Conservation (phyloP, 257 asterid genomes). For the Solanum lignicaule region DNA sequence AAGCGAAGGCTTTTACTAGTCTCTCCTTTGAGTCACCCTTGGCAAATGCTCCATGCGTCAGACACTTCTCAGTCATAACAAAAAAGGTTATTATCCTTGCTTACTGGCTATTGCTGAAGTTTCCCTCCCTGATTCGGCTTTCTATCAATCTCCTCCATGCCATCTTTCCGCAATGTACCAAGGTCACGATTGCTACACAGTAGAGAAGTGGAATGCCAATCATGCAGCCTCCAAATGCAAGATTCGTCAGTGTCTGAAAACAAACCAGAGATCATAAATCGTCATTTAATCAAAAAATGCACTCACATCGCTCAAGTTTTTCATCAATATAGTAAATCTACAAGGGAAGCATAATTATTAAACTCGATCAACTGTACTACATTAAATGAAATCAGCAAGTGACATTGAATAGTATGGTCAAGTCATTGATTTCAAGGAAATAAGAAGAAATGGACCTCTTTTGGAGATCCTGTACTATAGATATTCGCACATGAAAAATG, state of each 20-base stretch:
- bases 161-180: constrained; percentile 57
- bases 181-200: constrained; percentile 36
- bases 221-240: constrained; percentile 74
- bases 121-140: constrained; percentile 28
- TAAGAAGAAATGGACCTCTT: not conserved
- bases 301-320: not conserved
- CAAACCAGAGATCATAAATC: not conserved
- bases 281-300: not conserved
- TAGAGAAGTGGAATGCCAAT: constrained; percentile 75
- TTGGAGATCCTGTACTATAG: not conserved
- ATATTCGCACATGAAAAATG: not conserved
- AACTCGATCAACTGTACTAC: not conserved
- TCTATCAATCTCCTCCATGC: constrained; percentile 60
- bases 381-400: not conserved
- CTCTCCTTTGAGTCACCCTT: not conserved
- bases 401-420: not conserved
- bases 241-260: constrained; percentile 68
- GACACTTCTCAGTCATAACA: not conserved
- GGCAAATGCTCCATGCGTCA: not conserved
- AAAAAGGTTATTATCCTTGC: not conserved
- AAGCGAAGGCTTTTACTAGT: not conserved
- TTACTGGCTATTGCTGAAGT: constrained; percentile 2
- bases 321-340: not conserved
- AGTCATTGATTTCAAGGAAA: not conserved
- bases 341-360: not conserved